phyloP scores from a whole-genome alignment of 2,329 filamentous ascomycete genomes.

The Talaromyces sp. region DNA sequence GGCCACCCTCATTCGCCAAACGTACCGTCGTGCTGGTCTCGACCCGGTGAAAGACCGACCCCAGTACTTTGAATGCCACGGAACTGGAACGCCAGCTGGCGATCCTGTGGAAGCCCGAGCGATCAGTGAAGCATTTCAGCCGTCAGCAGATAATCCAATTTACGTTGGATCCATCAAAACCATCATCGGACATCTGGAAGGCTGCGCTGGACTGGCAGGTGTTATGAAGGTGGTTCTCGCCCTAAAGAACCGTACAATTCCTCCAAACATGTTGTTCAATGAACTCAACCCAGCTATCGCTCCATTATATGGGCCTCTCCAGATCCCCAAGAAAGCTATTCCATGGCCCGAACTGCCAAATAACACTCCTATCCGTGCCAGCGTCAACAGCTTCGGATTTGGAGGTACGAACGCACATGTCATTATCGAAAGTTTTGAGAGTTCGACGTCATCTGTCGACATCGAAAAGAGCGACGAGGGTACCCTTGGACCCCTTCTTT shows the following conservation, averaged over 20 bases:
- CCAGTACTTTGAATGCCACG: conserved; percentile 37
- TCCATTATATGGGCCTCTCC: conserved; percentile 9
- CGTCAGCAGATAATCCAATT: conserved; percentile 6
- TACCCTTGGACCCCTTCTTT: background rate
- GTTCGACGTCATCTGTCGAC: conserved; percentile 11
- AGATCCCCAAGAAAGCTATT: conserved; percentile 15
- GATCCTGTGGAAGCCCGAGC: conserved; percentile 52
- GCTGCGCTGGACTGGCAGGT: conserved; percentile 10
- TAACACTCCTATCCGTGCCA: conserved; percentile 13
- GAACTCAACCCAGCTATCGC: conserved; percentile 1
- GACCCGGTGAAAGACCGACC: conserved; percentile 13
- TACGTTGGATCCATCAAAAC: conserved; percentile 21
- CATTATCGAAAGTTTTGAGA: conserved; percentile 6
- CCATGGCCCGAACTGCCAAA: conserved; percentile 15
- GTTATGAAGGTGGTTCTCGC: conserved; percentile 9
- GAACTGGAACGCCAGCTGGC: conserved; percentile 46
- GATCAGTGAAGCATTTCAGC: conserved; percentile 34
- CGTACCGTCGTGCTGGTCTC: conserved; percentile 30
- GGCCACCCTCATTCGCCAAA: conserved; percentile 26
- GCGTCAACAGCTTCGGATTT: conserved; percentile 40
- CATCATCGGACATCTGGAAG: conserved; percentile 19
- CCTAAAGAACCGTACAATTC: conserved; percentile 12
- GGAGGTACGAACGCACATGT: conserved; percentile 18
- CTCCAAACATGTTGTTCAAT: conserved; percentile 9
- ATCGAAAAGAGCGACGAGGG: conserved; percentile 23